A percentile compares a stretch with the other conserved stretches of the same genome.
Evolutionary conservation across 768 basidiomycete species (phyloP).

Genomic region (Ramaria rubella): DNA sequence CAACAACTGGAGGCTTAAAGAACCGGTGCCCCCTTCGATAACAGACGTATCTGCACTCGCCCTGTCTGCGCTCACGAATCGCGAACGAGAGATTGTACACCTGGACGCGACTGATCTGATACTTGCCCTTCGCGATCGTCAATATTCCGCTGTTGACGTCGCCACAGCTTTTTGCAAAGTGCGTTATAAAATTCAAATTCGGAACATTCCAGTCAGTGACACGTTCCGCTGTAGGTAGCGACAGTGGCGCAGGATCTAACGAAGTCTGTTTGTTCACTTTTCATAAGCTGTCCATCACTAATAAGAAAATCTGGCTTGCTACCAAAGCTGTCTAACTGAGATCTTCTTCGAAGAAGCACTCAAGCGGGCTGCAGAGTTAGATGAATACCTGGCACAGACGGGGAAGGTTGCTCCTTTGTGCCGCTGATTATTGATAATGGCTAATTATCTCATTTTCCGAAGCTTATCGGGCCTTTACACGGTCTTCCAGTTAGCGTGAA

Average conservation of each 20-base stretch:
- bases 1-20: conserved; percentile 24
- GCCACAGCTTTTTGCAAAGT: conserved; percentile 28
- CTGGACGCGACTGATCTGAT: conserved; percentile 32
- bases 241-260: conserved; percentile 26
- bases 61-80: conserved; percentile 22
- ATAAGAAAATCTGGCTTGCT: neutral
- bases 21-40: conserved; percentile 13
- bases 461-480: conserved; percentile 41
- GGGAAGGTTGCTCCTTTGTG: conserved; percentile 28
- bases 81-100: conserved; percentile 27
- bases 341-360: conserved; percentile 51
- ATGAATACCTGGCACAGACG: conserved; percentile 38
- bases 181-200: neutral
- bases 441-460: neutral
- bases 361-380: conserved; percentile 42
- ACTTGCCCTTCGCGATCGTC: conserved; percentile 22
- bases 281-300: neutral
- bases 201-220: neutral
- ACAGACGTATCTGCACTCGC: conserved; percentile 26
- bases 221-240: conserved; percentile 22
- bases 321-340: conserved; percentile 41
- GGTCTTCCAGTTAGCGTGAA: conserved; percentile 44
- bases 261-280: conserved; percentile 14
- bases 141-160: conserved; percentile 34
- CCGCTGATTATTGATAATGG: neutral